Base-by-base conservation (phyloP, 495 filamentous ascomycete species). In the Geopyxis carbonaria region DNA sequence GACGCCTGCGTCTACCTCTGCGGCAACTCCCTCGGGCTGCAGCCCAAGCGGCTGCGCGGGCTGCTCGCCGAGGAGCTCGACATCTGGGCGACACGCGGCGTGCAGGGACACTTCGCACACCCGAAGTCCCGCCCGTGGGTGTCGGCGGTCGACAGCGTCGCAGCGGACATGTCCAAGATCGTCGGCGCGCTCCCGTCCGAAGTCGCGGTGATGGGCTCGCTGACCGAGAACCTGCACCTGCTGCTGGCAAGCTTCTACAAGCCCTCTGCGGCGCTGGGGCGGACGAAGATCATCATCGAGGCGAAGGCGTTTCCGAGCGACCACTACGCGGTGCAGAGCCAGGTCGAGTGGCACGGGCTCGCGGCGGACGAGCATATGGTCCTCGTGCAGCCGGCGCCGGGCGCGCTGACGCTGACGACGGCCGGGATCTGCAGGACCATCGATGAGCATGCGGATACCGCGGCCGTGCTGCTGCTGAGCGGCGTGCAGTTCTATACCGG, bases 401-500 rank as follows among this genome's bases (percentile, higher is more conserved):
- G 48, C 9, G 45, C 56, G n/a, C 45, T 59, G 5, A 65, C 71
- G 20, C 55, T 93, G 31, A 69, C 65, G 27, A 89, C 81, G 4
- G 59, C 73, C 38, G 68, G 86, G 16, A 80, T 97, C 34, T 64
- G 85, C 30, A 67, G 69, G 27, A 62, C 72, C 14, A 92, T 97
- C 48, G 73, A 76, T 40, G 60, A 72, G 10, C 78, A 97, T 55
- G 82, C 81, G 16, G 61, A 69, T 14, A 67, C 65, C 21, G 82
- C 87, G 10, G 80, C 86, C 10, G 55, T 97, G 20, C 59, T 95
- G 24, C 68, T 94, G 25, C 72, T 97, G 13, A 82, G 87, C 0
- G 91, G 81, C 2, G 74, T 97, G 42, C 89, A 97, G 54, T 97
- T 80, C 64, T 95, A 93, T 58, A 91, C 82, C 0, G 89, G 89